Evolutionary conservation across 2,329 filamentous ascomycete genomes (phyloP), one percentile per base, ranked within the genome.

Genomic region (Ceratocystis cacaofunesta): DNA sequence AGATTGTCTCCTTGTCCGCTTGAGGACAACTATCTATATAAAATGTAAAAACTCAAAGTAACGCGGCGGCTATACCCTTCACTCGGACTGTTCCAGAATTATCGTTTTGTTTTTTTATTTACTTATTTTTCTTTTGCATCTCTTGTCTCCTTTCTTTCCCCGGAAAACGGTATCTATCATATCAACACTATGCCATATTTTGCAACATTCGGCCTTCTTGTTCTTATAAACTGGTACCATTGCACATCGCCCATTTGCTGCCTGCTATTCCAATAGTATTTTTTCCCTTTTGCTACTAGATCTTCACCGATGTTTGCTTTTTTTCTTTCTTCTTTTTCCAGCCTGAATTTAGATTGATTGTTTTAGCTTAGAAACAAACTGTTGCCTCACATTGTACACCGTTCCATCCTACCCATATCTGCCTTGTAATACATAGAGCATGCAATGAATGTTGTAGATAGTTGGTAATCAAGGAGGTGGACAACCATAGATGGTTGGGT

Each of bases 51-150:
- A 19, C 52, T 7, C 28, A n/a, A 58, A 19, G 32, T 10, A 66
- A 55, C 44, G 32, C 28, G 43, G 48, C 66, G 66, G 48, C 58
- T 67, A 67, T 63, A 65, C 66, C 50, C 66, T 52, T 41, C 60
- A 22, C 25, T 36, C 5, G 1, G 46, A 32, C 30, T 58, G 6
- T 32, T n/a, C 25, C 7, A 17, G 28, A 10, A 8, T 32, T 25
- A 22, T 44, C 36, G 36, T 41, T 41, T 41, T n/a, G 41, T 62
- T 30, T 43, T n/a, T 28, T 28, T 28, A 5, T 28, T 28, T 32
- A 17, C 28, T 62, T 19, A 19, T 62, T 30, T n/a, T 30, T 12
- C 43, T 22, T 46, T 32, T 15, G 17, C 25, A 19, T 61, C 36
- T 10, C 36, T 12, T 28, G 36, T 15, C 58, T 12, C 5, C 22